A percentile compares a stretch with the other conserved stretches of the same genome.
phyloP scores from a whole-genome alignment of 2,329 filamentous ascomycete genomes.

The Domatiomyces globalis region DNA sequence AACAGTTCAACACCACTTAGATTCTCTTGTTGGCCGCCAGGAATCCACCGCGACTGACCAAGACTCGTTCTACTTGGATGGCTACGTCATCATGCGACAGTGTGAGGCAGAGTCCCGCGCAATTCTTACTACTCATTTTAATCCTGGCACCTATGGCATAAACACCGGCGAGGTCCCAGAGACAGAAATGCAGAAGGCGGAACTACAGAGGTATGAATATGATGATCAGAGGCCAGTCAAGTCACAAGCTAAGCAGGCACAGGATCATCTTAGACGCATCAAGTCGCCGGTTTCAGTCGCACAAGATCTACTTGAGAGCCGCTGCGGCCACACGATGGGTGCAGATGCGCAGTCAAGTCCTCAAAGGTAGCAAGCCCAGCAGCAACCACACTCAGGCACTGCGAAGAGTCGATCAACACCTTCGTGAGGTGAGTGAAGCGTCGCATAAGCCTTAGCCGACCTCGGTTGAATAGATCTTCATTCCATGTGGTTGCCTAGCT shows the following conservation, averaged over 20 bases:
- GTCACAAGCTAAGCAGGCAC: neutral
- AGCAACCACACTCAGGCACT: constrained; percentile 35
- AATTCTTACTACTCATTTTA: constrained; percentile 41
- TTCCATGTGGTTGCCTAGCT: neutral
- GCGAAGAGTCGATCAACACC: constrained; percentile 33
- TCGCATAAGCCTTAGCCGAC: constrained; percentile 3
- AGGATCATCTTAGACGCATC: constrained; percentile 49
- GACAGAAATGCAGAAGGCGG: constrained; percentile 41
- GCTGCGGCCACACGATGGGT: constrained; percentile 46
- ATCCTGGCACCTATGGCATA: constrained; percentile 26
- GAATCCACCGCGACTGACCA: constrained; percentile 38
- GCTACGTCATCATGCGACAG: constrained; percentile 43
- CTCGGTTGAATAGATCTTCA: neutral
- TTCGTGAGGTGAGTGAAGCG: constrained; percentile 32
- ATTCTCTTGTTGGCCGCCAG: constrained; percentile 28
- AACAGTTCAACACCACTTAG: constrained; percentile 45
- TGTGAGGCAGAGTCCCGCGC: constrained; percentile 41
- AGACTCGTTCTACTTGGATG: constrained; percentile 42
- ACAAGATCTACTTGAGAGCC: constrained; percentile 46
- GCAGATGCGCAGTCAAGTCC: constrained; percentile 36
- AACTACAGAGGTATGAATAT: constrained; percentile 38
- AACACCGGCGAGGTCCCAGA: constrained; percentile 23
- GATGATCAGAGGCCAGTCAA: neutral
- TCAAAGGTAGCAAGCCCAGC: constrained; percentile 37
- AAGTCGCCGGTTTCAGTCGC: constrained; percentile 46